Base-by-base conservation (phyloP, 2,329 filamentous ascomycete genomes). In the Ophiocordyceps polyrhachis-furcata region DNA sequence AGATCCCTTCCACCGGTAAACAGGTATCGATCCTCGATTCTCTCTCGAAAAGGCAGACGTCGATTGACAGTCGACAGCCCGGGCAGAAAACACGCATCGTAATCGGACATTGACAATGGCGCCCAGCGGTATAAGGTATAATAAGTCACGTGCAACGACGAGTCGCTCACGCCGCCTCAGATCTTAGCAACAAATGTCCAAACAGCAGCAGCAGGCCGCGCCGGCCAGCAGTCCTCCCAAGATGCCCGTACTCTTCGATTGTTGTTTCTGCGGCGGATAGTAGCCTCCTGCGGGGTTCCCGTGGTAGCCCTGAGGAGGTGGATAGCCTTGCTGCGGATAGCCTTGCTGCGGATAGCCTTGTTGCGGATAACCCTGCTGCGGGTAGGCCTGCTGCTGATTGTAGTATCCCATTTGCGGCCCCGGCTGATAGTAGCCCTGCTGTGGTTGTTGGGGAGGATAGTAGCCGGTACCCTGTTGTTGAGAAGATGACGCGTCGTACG, bases 141-240 rank as follows among this genome's bases (percentile, higher is more conserved):
- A n/a, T n/a, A 20, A 20, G 28, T 5, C 23, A 5, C 17, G 21
- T 9, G 25, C 25, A 28, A 28, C 25, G 25, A 28, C 25, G 8
- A 6, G 25, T 28, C 21, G 21, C 21, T 38, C 35, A 38, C 41
- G 11, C n/a, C 17, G 20, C 12, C 20, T 41, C 20, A 15, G 6
- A 11, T 29, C 46, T 58, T 68, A 76, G 53, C n/a, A 74, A 74
- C n/a, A 76, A 54, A 64, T 61, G 50, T 76, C 73, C 53, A 76
- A 55, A 54, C 73, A 76, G 59, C 73, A 76, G 55, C 73, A 76
- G 56, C 71, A 75, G 1, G 73, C 73, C 48, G 73, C 54, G 49
- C 63, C 63, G 15, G 69, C 72, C 15, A 74, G 51, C 44, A 73
- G 55, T 40, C 67, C 69, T 31, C 65, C 65, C 40, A 72, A 51